Evolutionary conservation across 176 grass and related monocot species (phyloP).

Genomic region (Oropetium thomaeum): DNA sequence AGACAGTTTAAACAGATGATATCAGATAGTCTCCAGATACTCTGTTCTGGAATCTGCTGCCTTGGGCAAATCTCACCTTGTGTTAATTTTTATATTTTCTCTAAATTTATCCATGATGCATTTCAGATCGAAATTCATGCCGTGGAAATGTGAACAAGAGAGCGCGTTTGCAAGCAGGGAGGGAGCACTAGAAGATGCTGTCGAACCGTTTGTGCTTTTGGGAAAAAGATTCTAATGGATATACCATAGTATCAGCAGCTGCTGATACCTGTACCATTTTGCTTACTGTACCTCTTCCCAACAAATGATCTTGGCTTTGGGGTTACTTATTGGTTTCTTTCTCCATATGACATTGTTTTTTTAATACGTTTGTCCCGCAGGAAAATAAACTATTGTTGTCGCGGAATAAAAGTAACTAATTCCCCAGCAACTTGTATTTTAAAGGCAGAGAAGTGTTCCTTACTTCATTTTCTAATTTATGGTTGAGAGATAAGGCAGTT

Average conservation of each 20-base stretch:
- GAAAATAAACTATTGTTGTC: background rate
- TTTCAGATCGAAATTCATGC: background rate
- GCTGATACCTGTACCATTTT: background rate
- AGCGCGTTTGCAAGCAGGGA: background rate
- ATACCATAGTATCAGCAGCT: background rate
- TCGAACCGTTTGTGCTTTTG: background rate
- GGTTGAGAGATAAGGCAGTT: background rate
- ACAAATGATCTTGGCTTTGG: constrained; percentile 12
- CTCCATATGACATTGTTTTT: background rate
- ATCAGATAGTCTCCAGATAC: background rate
- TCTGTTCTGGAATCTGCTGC: background rate
- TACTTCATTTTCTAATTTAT: no score
- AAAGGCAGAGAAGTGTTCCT: background rate
- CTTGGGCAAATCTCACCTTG: background rate
- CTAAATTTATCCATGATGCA: background rate
- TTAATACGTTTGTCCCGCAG: background rate
- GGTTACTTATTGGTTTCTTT: background rate
- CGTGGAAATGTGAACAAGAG: background rate
- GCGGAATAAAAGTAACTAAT: background rate
- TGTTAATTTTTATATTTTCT: background rate
- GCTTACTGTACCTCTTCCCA: background rate
- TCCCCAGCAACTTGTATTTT: background rate
- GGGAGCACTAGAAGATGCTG: background rate
- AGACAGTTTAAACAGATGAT: background rate
- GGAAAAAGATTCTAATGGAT: constrained; percentile 24